These are phyloP conservation scores for Ceriops tagal DNA, from an alignment of 345 rosid species.

Conservation along the genomic window DNA sequence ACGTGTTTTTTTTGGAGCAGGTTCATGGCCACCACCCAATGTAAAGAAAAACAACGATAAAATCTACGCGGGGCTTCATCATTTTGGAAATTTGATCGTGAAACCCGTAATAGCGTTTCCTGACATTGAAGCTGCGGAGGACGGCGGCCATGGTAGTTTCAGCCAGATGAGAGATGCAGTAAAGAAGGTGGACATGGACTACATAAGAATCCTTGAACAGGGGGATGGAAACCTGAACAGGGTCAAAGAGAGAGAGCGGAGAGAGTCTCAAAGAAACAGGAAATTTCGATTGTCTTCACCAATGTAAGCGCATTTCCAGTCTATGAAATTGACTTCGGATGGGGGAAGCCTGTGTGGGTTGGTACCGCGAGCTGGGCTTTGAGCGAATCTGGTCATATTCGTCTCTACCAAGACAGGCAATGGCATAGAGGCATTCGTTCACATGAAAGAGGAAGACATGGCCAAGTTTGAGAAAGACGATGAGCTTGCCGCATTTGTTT, in stretches of 20 bases:
- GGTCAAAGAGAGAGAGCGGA: neutral
- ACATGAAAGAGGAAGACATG: conserved; percentile 16
- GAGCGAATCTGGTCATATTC: neutral
- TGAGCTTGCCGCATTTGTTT: neutral
- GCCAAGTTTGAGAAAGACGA: conserved; percentile 5
- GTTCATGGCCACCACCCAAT: conserved; percentile 9
- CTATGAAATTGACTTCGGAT: conserved; percentile 15
- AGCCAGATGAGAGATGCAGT: conserved; percentile 5
- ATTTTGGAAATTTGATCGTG: conserved; percentile 27
- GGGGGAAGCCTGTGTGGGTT: conserved; percentile 16
- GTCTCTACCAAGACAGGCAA: conserved; percentile 1
- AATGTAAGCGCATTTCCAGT: conserved; percentile 4
- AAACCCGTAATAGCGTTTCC: conserved; percentile 1
- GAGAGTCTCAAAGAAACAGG: neutral
- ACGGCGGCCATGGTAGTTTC: neutral
- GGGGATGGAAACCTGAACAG: neutral
- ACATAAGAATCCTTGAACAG: neutral
- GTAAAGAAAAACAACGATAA: neutral
- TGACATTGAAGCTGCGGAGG: neutral
- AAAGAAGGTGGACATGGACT: conserved; percentile 1
- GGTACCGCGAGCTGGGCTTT: neutral
- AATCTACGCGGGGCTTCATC: conserved; percentile 12
- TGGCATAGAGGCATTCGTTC: conserved; percentile 16
- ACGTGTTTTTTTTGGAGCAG: conserved; percentile 28
- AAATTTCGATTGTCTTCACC: neutral